Conservation (phyloP, 768 basidiomycete genomes). For the Agrocybe pediades region DNA sequence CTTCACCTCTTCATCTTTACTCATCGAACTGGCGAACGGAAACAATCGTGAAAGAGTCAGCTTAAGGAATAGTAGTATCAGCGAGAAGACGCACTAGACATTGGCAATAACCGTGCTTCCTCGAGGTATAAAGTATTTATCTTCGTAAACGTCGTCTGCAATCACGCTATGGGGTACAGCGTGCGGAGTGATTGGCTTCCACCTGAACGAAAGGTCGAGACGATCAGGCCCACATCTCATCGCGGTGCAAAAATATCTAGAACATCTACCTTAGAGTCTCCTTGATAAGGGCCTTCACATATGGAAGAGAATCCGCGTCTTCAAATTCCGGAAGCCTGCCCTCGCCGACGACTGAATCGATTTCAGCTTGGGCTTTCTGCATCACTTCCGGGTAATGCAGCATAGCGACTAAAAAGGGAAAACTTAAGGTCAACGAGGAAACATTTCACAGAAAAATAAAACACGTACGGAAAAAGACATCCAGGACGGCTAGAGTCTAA, state of each 20-base stretch:
- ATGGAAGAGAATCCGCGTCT: neutral
- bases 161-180: constrained; percentile 36
- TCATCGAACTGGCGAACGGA: constrained; percentile 10
- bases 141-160: constrained; percentile 37
- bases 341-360: neutral
- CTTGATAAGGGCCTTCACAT: neutral
- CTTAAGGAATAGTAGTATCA: neutral
- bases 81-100: constrained; percentile 18
- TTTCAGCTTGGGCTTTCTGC: neutral
- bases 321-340: neutral
- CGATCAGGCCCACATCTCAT: too few species aligned
- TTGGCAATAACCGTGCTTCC: constrained; percentile 27
- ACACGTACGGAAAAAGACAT: constrained; percentile 16
- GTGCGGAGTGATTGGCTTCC: constrained; percentile 27
- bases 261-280: constrained; percentile 20
- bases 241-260: constrained; percentile 20
- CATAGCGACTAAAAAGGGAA: constrained; percentile 33
- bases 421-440: neutral
- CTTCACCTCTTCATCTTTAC: constrained; percentile 16
- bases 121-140: constrained; percentile 33
- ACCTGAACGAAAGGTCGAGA: constrained; percentile 21
- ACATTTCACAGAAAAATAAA: neutral
- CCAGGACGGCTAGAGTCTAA: constrained; percentile 15
- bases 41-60: neutral
- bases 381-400: constrained; percentile 10